A percentile compares a stretch with the other conserved stretches of the same genome.
Conservation (phyloP, 169 alveolate genomes). For the Miamiensis avidus region DNA sequence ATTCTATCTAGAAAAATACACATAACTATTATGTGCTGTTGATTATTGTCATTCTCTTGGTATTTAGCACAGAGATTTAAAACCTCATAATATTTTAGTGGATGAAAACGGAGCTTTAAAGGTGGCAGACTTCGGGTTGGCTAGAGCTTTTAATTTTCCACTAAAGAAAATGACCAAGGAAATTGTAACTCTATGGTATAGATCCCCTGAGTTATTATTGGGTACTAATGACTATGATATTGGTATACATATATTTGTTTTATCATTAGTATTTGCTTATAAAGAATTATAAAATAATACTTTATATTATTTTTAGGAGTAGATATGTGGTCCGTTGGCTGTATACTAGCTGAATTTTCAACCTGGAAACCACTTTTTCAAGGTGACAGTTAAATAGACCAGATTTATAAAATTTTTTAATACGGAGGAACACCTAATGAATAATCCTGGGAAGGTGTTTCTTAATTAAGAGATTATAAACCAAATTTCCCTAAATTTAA, state of each 20-base stretch:
- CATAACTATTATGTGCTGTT: constrained; percentile 48
- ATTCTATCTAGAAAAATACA: too few relatives aligned
- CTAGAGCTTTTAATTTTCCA: constrained; percentile 44
- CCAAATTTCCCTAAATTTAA: constrained; percentile 31
- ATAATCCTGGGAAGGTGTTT: constrained; percentile 43
- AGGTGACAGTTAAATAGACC: constrained; percentile 88
- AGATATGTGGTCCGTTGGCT: constrained; percentile 97
- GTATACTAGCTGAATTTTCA: constrained; percentile 93
- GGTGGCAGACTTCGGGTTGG: constrained; percentile 54
- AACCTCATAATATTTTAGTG: constrained; percentile 69
- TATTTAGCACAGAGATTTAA: constrained; percentile 73
- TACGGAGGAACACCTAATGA: constrained; percentile 78
- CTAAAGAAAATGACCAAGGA: constrained; percentile 86
- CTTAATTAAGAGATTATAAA: constrained; percentile 47
- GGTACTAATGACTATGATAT: constrained; percentile 76
- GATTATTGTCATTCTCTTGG: constrained; percentile 57
- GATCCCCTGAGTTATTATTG: constrained; percentile 97
- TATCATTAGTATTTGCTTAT: constrained; percentile 28
- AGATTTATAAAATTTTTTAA: constrained; percentile 82
- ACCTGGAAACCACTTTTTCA: constrained; percentile 90
- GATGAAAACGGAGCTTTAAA: constrained; percentile 64
- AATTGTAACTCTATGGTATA: constrained; percentile 96
- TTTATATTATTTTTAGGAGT: constrained; percentile 82
- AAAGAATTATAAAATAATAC: constrained; percentile 35
- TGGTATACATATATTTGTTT: neutral